Percentiles rank a stretch among this genome's conserved stretches.
phyloP scores from a whole-genome alignment of 257 asterid species.

The Capsicum pubescens region DNA sequence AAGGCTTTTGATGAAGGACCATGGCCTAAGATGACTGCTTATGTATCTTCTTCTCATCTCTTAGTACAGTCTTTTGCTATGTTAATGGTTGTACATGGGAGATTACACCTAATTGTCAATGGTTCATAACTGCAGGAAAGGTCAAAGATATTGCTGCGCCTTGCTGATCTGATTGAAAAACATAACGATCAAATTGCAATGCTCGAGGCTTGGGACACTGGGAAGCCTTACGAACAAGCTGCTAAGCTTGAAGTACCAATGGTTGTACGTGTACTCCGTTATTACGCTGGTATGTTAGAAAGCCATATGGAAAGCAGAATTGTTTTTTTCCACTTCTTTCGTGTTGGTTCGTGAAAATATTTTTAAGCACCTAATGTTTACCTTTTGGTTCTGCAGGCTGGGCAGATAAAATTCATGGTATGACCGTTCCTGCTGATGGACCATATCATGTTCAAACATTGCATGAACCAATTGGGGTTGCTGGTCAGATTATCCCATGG shows the following conservation, averaged over 20 bases:
- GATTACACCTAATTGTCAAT: background rate
- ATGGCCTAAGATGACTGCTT: slow-evolving; percentile 93
- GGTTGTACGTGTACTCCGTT: slow-evolving; percentile 77
- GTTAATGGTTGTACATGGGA: background rate
- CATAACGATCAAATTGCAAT: slow-evolving; percentile 90
- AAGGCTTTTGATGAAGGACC: slow-evolving; percentile 98
- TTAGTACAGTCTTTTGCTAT: background rate
- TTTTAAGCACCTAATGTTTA: slow-evolving; percentile 10
- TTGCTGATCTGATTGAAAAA: slow-evolving; percentile 93
- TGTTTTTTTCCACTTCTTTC: background rate
- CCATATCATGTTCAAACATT: slow-evolving; percentile 88
- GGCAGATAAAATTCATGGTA: slow-evolving; percentile 97
- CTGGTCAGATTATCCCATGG: slow-evolving; percentile 98
- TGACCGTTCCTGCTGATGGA: slow-evolving; percentile 90
- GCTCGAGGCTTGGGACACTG: slow-evolving; percentile 90
- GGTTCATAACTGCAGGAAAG: slow-evolving; percentile 65
- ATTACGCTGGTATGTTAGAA: slow-evolving; percentile 75
- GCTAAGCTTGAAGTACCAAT: slow-evolving; percentile 76
- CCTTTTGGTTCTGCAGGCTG: slow-evolving; percentile 64
- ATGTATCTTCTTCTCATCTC: slow-evolving; percentile 50
- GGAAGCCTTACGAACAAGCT: slow-evolving; percentile 80
- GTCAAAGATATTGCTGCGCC: slow-evolving; percentile 66
- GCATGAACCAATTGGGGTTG: slow-evolving; percentile 98
- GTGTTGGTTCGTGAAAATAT: background rate
- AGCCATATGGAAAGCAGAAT: background rate